Percentiles rank a stretch among this genome's conserved stretches.
Evolutionary conservation across 169 alveolate species (phyloP).

Genomic region (Amoebophrya sp.): DNA sequence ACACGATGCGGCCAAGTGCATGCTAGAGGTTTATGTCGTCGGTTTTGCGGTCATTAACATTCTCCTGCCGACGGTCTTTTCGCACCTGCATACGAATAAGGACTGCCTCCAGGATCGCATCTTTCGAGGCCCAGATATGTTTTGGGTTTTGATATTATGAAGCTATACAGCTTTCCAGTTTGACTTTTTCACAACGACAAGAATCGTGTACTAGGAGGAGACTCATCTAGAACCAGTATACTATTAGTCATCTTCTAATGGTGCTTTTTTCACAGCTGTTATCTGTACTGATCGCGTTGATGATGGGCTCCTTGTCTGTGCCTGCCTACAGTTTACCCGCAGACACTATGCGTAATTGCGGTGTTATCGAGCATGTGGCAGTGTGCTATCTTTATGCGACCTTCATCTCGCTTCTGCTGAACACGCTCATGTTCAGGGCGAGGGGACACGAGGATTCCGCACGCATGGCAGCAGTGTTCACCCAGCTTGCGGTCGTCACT

Average conservation of each 20-base stretch:
- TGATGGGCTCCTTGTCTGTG: background rate
- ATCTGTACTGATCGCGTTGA: background rate
- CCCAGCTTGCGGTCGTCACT: background rate
- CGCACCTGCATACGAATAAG: background rate
- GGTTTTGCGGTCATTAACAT: background rate
- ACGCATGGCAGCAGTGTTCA: background rate
- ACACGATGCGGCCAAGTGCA: slow-evolving; percentile 14
- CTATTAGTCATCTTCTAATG: too few relatives aligned
- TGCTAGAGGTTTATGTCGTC: slow-evolving; percentile 9
- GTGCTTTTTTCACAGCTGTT: background rate
- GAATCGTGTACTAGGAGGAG: too few relatives aligned
- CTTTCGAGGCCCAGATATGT: background rate
- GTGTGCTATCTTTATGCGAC: background rate
- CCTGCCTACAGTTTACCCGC: background rate
- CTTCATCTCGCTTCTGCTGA: background rate
- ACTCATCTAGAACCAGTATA: too few relatives aligned
- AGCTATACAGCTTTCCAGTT: too few relatives aligned
- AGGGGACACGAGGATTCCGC: background rate
- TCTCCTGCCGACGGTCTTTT: background rate
- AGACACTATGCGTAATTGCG: background rate
- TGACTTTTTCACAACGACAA: too few relatives aligned
- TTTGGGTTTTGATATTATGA: too few relatives aligned
- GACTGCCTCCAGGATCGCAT: background rate
- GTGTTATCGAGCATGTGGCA: background rate
- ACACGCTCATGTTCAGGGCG: background rate